Evolutionary conservation across 2,329 filamentous ascomycete genomes (phyloP).

Genomic region (Gnomoniopsis sp.): DNA sequence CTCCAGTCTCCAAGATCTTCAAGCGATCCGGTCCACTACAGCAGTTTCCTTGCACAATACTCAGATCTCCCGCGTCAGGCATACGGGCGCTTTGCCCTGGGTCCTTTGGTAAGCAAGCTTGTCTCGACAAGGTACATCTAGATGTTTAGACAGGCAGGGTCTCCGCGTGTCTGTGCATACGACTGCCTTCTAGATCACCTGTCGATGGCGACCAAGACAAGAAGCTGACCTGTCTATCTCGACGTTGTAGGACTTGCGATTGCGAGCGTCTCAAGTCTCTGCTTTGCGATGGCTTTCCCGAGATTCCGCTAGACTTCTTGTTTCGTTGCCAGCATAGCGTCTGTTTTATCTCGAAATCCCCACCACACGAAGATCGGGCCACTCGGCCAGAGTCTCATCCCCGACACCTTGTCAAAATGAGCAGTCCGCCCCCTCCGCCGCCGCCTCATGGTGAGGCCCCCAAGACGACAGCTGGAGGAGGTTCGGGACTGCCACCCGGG

Average conservation of each 20-base stretch:
- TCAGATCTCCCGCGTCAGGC: too few species aligned
- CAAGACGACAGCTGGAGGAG: constrained; percentile 54
- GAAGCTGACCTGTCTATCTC: neutral
- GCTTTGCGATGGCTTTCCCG: constrained; percentile 29
- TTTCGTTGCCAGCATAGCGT: constrained; percentile 17
- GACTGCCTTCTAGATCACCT: neutral
- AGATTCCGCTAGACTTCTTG: constrained; percentile 33
- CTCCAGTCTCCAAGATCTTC: too few species aligned
- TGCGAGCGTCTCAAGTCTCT: constrained; percentile 16
- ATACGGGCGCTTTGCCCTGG: too few species aligned
- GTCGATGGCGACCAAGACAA: neutral
- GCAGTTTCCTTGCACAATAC: too few species aligned
- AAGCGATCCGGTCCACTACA: too few species aligned
- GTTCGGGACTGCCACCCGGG: constrained; percentile 72
- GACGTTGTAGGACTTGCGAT: neutral
- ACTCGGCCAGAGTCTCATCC: neutral
- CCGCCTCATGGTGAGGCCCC: constrained; percentile 82
- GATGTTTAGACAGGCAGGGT: too few species aligned
- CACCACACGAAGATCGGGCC: neutral
- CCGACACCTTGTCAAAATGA: constrained; percentile 33
- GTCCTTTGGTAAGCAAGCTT: too few species aligned
- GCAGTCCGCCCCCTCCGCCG: constrained; percentile 70
- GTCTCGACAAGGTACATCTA: too few species aligned
- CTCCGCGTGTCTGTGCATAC: too few species aligned
- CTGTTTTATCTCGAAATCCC: constrained; percentile 10